These are phyloP conservation scores for Salix viminalis DNA, from an alignment of 345 rosid species.

Conservation along the genomic window DNA sequence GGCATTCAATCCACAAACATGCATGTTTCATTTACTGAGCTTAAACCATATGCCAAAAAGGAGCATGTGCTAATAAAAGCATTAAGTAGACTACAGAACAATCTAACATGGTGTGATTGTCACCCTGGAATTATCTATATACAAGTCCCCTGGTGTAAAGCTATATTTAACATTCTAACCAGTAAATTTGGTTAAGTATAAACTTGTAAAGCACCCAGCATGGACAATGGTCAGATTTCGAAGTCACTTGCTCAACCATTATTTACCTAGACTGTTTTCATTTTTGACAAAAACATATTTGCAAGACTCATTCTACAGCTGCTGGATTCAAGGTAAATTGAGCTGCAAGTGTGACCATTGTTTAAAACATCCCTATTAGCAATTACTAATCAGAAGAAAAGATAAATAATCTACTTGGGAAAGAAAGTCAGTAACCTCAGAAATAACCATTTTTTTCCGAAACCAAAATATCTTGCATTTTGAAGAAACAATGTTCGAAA, in stretches of 20 bases:
- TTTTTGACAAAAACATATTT: no score
- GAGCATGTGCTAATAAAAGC: neutral
- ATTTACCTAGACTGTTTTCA: no score
- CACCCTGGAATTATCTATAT: no score
- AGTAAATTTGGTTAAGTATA: no score
- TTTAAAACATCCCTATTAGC: neutral
- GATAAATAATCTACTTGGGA: neutral
- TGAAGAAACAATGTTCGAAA: neutral
- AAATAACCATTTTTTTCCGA: neutral
- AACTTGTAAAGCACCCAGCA: no score
- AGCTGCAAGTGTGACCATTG: no score
- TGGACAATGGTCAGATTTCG: neutral
- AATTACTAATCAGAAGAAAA: neutral
- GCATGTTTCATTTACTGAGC: neutral
- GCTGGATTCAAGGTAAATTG: no score
- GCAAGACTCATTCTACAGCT: no score
- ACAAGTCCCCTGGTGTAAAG: no score
- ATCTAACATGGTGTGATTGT: no score
- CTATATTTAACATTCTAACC: no score
- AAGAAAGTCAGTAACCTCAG: neutral
- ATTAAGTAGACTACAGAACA: no score
- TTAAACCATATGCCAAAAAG: neutral
- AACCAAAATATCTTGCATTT: neutral
- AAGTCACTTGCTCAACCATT: neutral
- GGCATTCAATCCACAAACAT: neutral